These are phyloP conservation scores for Pichia scutulata DNA, from an alignment of 805 yeast genomes.

Conservation along the genomic window DNA sequence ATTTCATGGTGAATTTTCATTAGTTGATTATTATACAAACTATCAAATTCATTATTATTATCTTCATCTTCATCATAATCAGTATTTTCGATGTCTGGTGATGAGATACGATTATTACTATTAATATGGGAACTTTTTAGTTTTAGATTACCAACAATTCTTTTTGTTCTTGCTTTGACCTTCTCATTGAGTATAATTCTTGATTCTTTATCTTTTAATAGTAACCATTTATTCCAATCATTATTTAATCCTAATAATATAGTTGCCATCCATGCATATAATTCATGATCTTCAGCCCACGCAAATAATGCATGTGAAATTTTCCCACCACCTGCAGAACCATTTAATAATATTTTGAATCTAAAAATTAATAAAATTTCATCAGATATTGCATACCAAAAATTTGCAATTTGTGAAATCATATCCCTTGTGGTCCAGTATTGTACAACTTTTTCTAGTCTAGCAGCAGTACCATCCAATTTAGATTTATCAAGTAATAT, in stretches of 20 bases:
- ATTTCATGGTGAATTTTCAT: conserved; percentile 23
- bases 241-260: conserved; percentile 50
- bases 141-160: conserved; percentile 15
- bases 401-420: conserved; percentile 43
- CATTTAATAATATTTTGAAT: conserved; percentile 44
- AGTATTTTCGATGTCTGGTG: neutral
- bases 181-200: conserved; percentile 51
- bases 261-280: conserved; percentile 62
- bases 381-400: conserved; percentile 61
- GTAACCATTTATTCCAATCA: conserved; percentile 36
- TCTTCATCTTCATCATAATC: neutral
- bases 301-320: conserved; percentile 33
- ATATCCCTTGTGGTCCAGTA: conserved; percentile 37
- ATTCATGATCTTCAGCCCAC: conserved; percentile 41
- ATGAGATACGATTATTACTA: neutral
- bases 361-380: conserved; percentile 54
- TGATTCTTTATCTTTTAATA: conserved; percentile 40
- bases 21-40: conserved; percentile 1
- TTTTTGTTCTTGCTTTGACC: conserved; percentile 48
- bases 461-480: conserved; percentile 13
- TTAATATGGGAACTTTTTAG: neutral
- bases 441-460: conserved; percentile 17
- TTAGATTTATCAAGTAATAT: conserved; percentile 9
- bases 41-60: conserved; percentile 7
- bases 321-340: conserved; percentile 22